These are phyloP conservation scores for Auriscalpium vulgare DNA, from an alignment of 768 basidiomycete genomes.

Conservation along the genomic window DNA sequence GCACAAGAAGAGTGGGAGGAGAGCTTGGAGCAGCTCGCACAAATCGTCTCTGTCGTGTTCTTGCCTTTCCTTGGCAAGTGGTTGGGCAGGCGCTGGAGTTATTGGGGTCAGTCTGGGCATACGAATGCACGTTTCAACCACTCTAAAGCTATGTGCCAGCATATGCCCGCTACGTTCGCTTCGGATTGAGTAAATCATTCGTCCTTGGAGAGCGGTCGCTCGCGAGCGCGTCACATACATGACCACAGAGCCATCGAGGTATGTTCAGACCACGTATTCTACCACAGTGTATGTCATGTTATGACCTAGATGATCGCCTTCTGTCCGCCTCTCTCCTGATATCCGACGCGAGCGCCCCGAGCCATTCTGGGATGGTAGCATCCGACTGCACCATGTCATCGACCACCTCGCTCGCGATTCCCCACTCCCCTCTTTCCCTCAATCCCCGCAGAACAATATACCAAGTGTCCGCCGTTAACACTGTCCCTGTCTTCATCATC, in stretches of 20 bases:
- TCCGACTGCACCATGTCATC: constrained; percentile 54
- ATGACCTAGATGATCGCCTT: not conserved
- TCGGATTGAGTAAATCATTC: constrained; percentile 60
- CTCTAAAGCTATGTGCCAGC: constrained; percentile 33
- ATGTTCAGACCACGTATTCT: not conserved
- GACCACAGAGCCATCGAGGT: not conserved
- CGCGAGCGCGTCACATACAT: not conserved
- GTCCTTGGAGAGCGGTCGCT: constrained; percentile 38
- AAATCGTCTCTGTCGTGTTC: constrained; percentile 71
- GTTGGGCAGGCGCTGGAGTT: constrained; percentile 78
- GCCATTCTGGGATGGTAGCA: constrained; percentile 36
- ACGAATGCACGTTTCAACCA: not conserved
- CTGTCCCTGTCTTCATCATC: constrained; percentile 44
- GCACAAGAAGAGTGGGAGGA: constrained; percentile 94
- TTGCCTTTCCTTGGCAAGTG: constrained; percentile 86
- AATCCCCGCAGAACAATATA: constrained; percentile 67
- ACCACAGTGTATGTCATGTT: not conserved
- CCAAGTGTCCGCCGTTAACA: constrained; percentile 61
- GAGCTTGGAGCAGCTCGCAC: constrained; percentile 74
- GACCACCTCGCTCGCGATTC: constrained; percentile 50
- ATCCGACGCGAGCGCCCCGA: constrained; percentile 21
- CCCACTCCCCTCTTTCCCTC: constrained; percentile 48
- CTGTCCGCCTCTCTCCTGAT: constrained; percentile 3
- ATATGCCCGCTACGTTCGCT: constrained; percentile 59
- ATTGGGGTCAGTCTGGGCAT: constrained; percentile 58